phyloP scores from a whole-genome alignment of 2,329 filamentous ascomycete genomes.

The Diplodia corticola region DNA sequence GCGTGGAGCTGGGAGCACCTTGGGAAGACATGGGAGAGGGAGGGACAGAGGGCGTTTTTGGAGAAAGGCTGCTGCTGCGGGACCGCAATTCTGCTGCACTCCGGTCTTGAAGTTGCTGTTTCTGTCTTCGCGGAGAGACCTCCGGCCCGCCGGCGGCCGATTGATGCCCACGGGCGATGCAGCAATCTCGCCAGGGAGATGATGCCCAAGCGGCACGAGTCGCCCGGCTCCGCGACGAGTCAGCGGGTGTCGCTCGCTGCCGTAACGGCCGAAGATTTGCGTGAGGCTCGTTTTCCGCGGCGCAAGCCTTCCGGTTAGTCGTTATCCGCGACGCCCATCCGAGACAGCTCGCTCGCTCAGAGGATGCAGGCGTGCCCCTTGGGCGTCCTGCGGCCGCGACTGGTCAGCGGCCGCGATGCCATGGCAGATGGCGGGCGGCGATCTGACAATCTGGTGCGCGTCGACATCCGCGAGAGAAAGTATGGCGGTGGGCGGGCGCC shows the following conservation, averaged over 20 bases:
- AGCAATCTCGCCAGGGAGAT: constrained; percentile 1
- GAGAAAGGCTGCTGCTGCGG: background rate
- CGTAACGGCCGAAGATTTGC: background rate
- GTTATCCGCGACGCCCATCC: background rate
- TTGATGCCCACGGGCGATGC: background rate
- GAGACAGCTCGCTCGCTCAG: background rate
- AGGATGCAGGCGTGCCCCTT: background rate
- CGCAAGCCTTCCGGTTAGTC: background rate
- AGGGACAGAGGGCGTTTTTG: background rate
- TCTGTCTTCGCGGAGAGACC: background rate
- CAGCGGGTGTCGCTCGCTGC: background rate
- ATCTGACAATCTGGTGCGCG: background rate
- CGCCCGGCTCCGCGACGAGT: background rate
- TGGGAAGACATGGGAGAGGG: background rate
- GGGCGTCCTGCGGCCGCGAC: background rate
- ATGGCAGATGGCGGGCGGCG: background rate
- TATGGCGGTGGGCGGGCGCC: background rate
- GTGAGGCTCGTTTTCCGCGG: constrained; percentile 1
- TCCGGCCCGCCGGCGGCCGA: background rate
- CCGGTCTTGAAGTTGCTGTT: background rate
- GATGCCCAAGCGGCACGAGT: constrained; percentile 14
- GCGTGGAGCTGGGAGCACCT: background rate
- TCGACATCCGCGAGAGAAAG: background rate
- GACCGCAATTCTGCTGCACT: background rate
- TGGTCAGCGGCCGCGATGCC: background rate